Percentiles rank a stretch among this genome's conserved stretches.
Evolutionary conservation across 768 basidiomycete genomes (phyloP).

Genomic region (Crepidotus variabilis): DNA sequence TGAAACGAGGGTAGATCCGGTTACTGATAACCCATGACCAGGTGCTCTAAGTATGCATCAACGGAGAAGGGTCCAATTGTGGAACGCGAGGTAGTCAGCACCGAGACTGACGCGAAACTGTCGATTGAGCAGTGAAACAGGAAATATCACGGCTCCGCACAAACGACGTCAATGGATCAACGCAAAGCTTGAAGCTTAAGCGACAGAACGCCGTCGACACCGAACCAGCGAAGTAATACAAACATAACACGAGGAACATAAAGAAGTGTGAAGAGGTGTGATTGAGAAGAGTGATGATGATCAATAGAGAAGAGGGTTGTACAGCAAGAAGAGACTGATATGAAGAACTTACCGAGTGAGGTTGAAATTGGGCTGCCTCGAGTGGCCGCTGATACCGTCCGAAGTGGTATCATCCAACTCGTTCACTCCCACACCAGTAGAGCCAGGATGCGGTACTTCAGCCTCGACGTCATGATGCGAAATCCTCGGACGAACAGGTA

Average conservation of each 20-base stretch:
- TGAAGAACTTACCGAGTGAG: background rate
- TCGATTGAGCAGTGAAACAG: background rate
- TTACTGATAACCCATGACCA: background rate
- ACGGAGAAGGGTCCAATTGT: background rate
- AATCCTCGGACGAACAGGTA: slow-evolving; percentile 20
- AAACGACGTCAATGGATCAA: background rate
- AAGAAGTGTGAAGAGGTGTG: background rate
- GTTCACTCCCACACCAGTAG: slow-evolving; percentile 7
- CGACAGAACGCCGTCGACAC: background rate
- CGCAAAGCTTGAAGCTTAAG: background rate
- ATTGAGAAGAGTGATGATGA: background rate
- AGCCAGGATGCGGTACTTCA: background rate
- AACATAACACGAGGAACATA: background rate
- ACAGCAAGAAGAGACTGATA: slow-evolving; percentile 5
- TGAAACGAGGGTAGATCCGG: background rate
- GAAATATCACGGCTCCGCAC: background rate
- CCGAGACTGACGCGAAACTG: background rate
- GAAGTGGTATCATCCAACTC: slow-evolving; percentile 12
- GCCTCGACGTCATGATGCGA: background rate
- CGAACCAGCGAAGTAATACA: background rate
- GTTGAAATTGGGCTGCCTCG: background rate
- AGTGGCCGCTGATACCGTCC: background rate
- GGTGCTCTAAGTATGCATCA: background rate
- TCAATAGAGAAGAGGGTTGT: background rate
- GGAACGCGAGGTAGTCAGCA: background rate